phyloP scores from a whole-genome alignment of 169 alveolate genomes.

The Plasmodium gonderi region DNA sequence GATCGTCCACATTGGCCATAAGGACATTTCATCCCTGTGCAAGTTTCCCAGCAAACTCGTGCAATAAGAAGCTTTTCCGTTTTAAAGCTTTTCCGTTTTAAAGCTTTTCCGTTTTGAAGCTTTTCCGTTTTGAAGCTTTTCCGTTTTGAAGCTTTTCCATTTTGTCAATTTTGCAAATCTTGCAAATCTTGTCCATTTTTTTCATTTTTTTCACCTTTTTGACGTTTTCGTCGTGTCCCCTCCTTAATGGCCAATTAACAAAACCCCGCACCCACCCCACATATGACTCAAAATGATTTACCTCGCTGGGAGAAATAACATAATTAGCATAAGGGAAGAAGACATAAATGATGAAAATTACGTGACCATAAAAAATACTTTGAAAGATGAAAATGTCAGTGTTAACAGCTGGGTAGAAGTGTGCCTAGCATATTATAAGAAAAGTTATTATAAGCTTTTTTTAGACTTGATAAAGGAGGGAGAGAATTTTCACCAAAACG shows the following conservation, averaged over 20 bases:
- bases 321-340: constrained; percentile 39
- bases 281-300: constrained; percentile 29
- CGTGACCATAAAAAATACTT: constrained; percentile 5
- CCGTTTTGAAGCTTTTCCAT: too few relatives aligned
- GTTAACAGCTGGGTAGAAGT: constrained; percentile 43
- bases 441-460: constrained; percentile 48
- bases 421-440: constrained; percentile 15
- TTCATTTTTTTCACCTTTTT: too few relatives aligned
- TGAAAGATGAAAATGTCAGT: constrained; percentile 39
- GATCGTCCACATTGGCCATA: too few relatives aligned
- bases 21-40: too few relatives aligned
- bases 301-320: neutral
- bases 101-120: too few relatives aligned
- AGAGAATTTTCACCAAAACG: constrained; percentile 14
- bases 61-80: too few relatives aligned
- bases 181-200: too few relatives aligned
- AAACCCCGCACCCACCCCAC: neutral
- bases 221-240: neutral
- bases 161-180: too few relatives aligned
- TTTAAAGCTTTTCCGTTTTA: too few relatives aligned
- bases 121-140: too few relatives aligned
- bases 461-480: constrained; percentile 56
- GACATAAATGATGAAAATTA: constrained; percentile 68
- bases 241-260: neutral
- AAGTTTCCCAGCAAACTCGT: too few relatives aligned